A percentile compares a stretch with the other conserved stretches of the same genome.
These are phyloP conservation scores for Chlorella ohadii DNA, from an alignment of 139 green algal species.

Conservation along the genomic window DNA sequence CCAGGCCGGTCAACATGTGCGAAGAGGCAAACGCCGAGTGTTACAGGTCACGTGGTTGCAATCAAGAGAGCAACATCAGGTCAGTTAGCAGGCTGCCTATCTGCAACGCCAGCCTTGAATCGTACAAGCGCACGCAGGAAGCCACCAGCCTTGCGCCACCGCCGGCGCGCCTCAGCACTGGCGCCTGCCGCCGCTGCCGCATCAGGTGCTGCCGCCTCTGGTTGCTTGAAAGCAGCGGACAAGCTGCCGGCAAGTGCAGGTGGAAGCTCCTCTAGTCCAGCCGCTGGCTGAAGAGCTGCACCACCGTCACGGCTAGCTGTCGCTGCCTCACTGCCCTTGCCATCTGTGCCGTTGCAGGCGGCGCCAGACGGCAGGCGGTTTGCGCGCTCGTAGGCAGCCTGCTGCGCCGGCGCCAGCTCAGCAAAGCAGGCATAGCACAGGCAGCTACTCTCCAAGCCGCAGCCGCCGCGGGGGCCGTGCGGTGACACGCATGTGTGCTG, in stretches of 20 bases:
- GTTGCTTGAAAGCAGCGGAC: too few species aligned
- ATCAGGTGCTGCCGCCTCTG: too few species aligned
- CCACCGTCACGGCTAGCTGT: too few species aligned
- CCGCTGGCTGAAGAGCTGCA: too few species aligned
- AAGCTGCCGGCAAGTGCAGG: not conserved
- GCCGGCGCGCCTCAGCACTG: not conserved
- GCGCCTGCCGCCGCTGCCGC: not conserved
- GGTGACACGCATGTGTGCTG: constrained; percentile 24
- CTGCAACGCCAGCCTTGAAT: constrained; percentile 3
- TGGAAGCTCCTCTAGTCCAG: not conserved
- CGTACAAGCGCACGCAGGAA: not conserved
- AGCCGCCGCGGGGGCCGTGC: constrained; percentile 10
- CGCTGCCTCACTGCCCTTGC: not conserved
- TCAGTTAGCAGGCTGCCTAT: not conserved
- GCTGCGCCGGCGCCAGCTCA: constrained; percentile 19
- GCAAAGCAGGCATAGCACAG: constrained; percentile 31
- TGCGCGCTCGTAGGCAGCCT: constrained; percentile 9
- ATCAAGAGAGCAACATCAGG: too few species aligned
- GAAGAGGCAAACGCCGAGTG: too few species aligned
- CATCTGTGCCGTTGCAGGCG: not conserved
- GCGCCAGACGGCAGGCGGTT: constrained; percentile 5
- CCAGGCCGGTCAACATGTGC: too few species aligned
- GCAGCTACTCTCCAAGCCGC: constrained; percentile 31
- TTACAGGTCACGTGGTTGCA: too few species aligned
- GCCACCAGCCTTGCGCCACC: constrained; percentile 14